phyloP scores from a whole-genome alignment of 108 stramenopile species.

The Schizochytrium sp. region DNA sequence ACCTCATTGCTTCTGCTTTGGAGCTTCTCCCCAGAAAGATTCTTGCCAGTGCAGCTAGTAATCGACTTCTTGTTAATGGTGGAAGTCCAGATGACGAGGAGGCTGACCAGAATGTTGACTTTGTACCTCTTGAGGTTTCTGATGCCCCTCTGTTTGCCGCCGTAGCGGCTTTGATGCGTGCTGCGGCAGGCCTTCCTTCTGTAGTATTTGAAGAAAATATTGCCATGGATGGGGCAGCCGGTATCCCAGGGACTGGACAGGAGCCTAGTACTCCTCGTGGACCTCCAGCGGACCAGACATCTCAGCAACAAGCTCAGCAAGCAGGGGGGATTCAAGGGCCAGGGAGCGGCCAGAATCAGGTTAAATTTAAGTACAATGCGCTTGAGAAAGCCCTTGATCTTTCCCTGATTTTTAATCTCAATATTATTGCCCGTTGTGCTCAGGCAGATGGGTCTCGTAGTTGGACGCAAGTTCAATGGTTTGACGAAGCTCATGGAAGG shows the following conservation, averaged over 20 bases:
- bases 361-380: background rate
- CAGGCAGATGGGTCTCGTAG: background rate
- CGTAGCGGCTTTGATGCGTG: background rate
- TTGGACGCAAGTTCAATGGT: slow-evolving; percentile 32
- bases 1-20: slow-evolving; percentile 27
- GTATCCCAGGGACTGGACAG: background rate
- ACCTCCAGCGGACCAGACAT: too few species aligned
- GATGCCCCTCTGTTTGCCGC: slow-evolving; percentile 6
- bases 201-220: background rate
- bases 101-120: background rate
- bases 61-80: background rate
- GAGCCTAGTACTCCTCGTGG: too few species aligned
- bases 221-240: background rate
- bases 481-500: slow-evolving; percentile 8
- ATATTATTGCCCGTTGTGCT: slow-evolving; percentile 46
- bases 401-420: slow-evolving; percentile 45
- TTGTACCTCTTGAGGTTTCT: background rate
- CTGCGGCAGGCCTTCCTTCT: background rate
- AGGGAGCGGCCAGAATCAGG: background rate
- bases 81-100: background rate
- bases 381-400: slow-evolving; percentile 32
- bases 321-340: too few species aligned
- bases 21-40: background rate
- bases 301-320: background rate
- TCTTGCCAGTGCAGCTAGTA: background rate